Conservation (phyloP, 2,329 filamentous ascomycete species). For the Colletotrichum gloeosporioides region DNA sequence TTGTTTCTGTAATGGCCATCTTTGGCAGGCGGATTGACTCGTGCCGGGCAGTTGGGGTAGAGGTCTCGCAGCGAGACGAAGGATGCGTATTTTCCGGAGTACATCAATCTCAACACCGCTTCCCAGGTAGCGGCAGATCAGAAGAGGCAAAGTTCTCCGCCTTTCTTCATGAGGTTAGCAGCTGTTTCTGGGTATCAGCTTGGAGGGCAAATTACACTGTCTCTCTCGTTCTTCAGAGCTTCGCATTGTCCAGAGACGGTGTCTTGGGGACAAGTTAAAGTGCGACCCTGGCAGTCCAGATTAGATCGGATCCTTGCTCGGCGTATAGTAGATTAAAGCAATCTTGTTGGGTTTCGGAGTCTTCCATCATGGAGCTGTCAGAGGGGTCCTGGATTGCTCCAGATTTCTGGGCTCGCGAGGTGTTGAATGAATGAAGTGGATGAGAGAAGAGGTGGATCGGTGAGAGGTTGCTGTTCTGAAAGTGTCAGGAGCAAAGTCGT, state of each 20-base stretch:
- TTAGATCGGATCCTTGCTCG: neutral
- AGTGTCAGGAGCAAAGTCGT: neutral
- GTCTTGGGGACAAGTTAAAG: neutral
- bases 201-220: neutral
- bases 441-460: neutral
- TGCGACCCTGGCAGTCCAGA: neutral
- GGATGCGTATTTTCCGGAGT: neutral
- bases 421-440: neutral
- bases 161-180: neutral
- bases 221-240: neutral
- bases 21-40: neutral
- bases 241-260: neutral
- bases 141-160: neutral
- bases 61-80: neutral
- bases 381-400: neutral
- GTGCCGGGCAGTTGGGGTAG: neutral
- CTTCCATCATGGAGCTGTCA: neutral
- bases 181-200: neutral
- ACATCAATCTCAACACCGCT: neutral
- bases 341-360: neutral
- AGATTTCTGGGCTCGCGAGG: neutral
- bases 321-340: neutral
- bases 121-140: neutral
- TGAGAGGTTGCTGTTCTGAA: neutral
- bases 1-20: neutral